Percentiles rank a stretch among this genome's conserved stretches.
Conservation (phyloP, 1,284 basidiomycete genomes). For the Ceratobasidium sp. region DNA sequence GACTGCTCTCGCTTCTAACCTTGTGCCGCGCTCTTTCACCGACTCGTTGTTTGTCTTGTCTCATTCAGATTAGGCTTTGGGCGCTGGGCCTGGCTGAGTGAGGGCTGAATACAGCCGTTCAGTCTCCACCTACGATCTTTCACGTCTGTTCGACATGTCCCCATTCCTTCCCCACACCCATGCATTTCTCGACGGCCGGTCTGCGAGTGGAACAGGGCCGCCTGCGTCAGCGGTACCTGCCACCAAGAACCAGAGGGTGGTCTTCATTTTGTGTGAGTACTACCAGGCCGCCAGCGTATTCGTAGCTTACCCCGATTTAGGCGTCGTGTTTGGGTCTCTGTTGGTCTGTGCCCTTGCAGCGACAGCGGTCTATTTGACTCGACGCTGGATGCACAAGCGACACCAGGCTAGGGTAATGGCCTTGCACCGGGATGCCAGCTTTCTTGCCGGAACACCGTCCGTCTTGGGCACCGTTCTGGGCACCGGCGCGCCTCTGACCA, state of each 20-base stretch:
- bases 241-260: neutral
- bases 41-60: conserved; percentile 16
- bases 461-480: neutral
- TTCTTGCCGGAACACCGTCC: conserved; percentile 26
- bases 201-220: neutral
- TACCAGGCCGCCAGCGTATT: neutral
- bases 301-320: conserved; percentile 7
- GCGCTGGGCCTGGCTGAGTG: conserved; percentile 20
- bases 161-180: conserved; percentile 32
- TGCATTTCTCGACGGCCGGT: conserved; percentile 20
- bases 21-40: conserved; percentile 20
- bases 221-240: neutral
- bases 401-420: neutral
- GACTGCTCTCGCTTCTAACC: neutral
- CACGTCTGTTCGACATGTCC: conserved; percentile 33
- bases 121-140: conserved; percentile 33
- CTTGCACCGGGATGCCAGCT: conserved; percentile 33
- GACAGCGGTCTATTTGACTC: neutral
- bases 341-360: conserved; percentile 10
- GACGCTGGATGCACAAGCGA: conserved; percentile 15
- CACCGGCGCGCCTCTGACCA: neutral
- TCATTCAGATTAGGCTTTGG: conserved; percentile 18
- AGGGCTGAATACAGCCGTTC: neutral
- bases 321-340: conserved; percentile 34
- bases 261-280: conserved; percentile 37